A percentile compares a stretch with the other conserved stretches of the same genome.
phyloP scores from a whole-genome alignment of 805 yeast genomes.

The Lipomyces chichibuensis region DNA sequence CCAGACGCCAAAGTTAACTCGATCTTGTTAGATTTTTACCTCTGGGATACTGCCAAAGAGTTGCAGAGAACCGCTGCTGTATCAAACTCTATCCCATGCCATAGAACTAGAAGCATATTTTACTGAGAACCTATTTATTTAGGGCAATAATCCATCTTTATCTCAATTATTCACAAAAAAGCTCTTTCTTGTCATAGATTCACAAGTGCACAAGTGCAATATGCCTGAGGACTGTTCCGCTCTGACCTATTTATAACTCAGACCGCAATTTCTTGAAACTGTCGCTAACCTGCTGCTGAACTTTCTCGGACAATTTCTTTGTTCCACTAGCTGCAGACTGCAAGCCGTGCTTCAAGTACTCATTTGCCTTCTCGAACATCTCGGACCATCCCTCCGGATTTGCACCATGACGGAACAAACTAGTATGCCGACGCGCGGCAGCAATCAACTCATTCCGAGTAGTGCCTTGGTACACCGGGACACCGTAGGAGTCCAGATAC shows the following conservation, averaged over 20 bases:
- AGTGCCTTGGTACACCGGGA: slow-evolving; percentile 31
- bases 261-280: slow-evolving; percentile 12
- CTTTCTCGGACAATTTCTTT: slow-evolving; percentile 17
- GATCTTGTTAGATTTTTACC: slow-evolving; percentile 49
- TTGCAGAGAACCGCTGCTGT: slow-evolving; percentile 39
- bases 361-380: slow-evolving; percentile 18
- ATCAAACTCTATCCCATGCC: slow-evolving; percentile 42
- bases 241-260: background rate
- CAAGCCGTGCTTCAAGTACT: slow-evolving; percentile 17
- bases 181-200: background rate
- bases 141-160: background rate
- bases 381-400: slow-evolving; percentile 22
- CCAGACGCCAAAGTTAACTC: slow-evolving; percentile 43
- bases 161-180: background rate
- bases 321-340: slow-evolving; percentile 20
- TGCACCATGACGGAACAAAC: slow-evolving; percentile 30
- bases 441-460: slow-evolving; percentile 37
- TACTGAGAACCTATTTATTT: slow-evolving; percentile 13
- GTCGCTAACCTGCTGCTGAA: slow-evolving; percentile 15
- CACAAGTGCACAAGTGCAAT: background rate
- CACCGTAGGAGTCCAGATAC: slow-evolving; percentile 57
- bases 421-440: slow-evolving; percentile 28
- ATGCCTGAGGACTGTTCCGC: background rate
- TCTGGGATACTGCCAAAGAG: slow-evolving; percentile 52
- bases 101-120: slow-evolving; percentile 46